phyloP scores from a whole-genome alignment of 2,329 filamentous ascomycete genomes.

The Diaporthe capsici region DNA sequence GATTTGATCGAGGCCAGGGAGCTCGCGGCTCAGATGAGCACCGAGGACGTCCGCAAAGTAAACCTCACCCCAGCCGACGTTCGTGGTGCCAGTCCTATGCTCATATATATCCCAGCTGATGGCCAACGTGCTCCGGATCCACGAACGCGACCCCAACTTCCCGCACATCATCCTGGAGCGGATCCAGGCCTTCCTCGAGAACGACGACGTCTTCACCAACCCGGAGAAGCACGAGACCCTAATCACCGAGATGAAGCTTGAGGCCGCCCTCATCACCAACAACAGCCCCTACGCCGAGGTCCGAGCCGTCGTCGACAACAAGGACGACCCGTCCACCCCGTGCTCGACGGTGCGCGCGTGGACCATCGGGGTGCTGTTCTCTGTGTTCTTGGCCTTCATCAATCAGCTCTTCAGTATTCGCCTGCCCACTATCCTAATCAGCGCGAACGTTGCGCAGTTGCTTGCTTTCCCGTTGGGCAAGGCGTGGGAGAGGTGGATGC shows the following conservation, averaged over 20 bases:
- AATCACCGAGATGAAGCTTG: constrained; percentile 68
- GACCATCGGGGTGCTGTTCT: constrained; percentile 66
- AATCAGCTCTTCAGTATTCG: constrained; percentile 73
- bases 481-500: constrained; percentile 64
- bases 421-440: constrained; percentile 67
- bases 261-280: constrained; percentile 67
- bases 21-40: constrained; percentile 27
- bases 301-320: constrained; percentile 69
- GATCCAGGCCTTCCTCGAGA: constrained; percentile 59
- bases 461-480: constrained; percentile 69
- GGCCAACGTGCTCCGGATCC: constrained; percentile 47
- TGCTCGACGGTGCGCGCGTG: constrained; percentile 69
- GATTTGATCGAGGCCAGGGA: constrained; percentile 17
- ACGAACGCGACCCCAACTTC: constrained; percentile 64
- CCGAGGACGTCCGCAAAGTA: constrained; percentile 19
- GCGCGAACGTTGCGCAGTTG: constrained; percentile 69
- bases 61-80: background rate
- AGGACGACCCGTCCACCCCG: constrained; percentile 64
- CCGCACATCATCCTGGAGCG: constrained; percentile 56
- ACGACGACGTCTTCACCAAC: constrained; percentile 59
- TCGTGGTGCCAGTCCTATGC: background rate
- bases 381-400: constrained; percentile 62
- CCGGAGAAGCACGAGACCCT: constrained; percentile 63
- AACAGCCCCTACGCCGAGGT: constrained; percentile 72
- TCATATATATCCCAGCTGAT: background rate